Conservation (phyloP, 345 rosid genomes). For the Anacardium occidentale region DNA sequence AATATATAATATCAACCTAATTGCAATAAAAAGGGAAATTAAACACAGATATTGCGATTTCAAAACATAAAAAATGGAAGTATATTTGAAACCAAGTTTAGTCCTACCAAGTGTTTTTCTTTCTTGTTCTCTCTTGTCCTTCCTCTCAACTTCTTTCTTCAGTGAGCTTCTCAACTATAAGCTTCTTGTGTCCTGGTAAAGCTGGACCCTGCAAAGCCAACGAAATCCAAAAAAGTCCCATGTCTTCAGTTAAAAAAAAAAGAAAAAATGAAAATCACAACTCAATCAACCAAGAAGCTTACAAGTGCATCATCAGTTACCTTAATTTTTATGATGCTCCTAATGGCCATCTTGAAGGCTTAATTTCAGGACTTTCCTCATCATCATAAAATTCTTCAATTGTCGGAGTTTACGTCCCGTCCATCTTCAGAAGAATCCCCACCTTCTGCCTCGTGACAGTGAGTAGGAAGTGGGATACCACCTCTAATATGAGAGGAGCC, state of each 20-base stretch:
- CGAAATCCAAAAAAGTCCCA: constrained; percentile 1
- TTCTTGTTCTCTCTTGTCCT: constrained; percentile 76
- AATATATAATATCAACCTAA: constrained; percentile 15
- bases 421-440: constrained; percentile 28
- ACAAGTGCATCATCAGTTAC: constrained; percentile 69
- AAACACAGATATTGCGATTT: background rate
- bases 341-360: constrained; percentile 65
- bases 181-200: constrained; percentile 79
- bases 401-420: constrained; percentile 24
- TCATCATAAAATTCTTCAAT: constrained; percentile 35
- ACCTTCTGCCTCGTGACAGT: constrained; percentile 16
- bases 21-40: background rate
- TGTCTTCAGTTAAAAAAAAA: background rate
- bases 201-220: constrained; percentile 70
- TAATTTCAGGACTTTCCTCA: constrained; percentile 53
- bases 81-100: background rate
- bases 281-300: constrained; percentile 24
- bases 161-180: constrained; percentile 82
- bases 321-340: constrained; percentile 57
- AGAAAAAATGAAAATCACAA: background rate
- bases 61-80: background rate
- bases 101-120: constrained; percentile 70
- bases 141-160: constrained; percentile 74
- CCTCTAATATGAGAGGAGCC: constrained; percentile 20
- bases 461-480: constrained; percentile 23